phyloP scores from a whole-genome alignment of 371 early-diverging fungal species.

The Mucor ambiguus region DNA sequence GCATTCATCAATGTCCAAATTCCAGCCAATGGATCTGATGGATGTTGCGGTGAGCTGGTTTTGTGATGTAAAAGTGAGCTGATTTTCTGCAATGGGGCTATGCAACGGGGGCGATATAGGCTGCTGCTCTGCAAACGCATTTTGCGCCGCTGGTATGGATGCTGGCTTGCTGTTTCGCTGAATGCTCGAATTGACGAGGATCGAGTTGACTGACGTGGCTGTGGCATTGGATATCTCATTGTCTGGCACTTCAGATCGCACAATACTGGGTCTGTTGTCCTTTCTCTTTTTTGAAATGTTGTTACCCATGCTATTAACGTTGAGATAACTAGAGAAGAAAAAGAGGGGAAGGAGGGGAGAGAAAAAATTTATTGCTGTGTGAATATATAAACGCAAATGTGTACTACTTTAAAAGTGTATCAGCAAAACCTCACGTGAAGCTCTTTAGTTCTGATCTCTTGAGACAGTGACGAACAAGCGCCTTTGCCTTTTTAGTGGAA shows the following conservation, averaged over 20 bases:
- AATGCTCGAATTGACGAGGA: slow-evolving; percentile 38
- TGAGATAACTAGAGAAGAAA: too few relatives aligned
- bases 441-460: background rate
- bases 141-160: slow-evolving; percentile 7
- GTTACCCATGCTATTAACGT: slow-evolving; percentile 53
- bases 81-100: slow-evolving; percentile 25
- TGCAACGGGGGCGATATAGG: slow-evolving; percentile 1
- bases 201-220: slow-evolving; percentile 49
- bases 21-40: slow-evolving; percentile 47
- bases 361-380: slow-evolving; percentile 7
- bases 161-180: slow-evolving; percentile 1
- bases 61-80: slow-evolving; percentile 40
- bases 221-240: slow-evolving; percentile 48
- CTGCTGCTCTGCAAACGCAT: slow-evolving; percentile 5
- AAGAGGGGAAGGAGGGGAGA: background rate
- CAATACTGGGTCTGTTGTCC: slow-evolving; percentile 42
- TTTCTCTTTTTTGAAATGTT: slow-evolving; percentile 46
- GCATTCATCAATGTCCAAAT: slow-evolving; percentile 85
- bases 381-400: background rate
- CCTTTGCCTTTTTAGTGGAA: slow-evolving; percentile 34
- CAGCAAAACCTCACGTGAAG: slow-evolving; percentile 8
- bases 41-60: slow-evolving; percentile 53
- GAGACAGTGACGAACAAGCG: slow-evolving; percentile 35
- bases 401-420: background rate
- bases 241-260: slow-evolving; percentile 45